Base-by-base conservation (phyloP, 257 asterid genomes). In the Marsdenia floribunda region DNA sequence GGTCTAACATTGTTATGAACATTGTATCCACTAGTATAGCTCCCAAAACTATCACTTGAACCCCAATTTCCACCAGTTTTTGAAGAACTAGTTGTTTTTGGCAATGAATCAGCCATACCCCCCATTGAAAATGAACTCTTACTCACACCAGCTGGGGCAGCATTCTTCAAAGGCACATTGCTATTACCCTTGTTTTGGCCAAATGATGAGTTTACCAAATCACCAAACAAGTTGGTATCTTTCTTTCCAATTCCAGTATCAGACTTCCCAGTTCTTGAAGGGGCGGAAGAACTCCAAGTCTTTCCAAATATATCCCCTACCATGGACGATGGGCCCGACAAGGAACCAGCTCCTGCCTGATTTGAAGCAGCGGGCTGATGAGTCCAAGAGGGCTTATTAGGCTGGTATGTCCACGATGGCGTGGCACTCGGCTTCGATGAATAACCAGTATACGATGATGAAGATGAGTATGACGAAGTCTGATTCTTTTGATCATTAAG, bases 291-390 rank as follows among this genome's bases (percentile, higher is more conserved):
- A 72, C 78, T 84, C 99, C 99, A 94, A 83, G 80, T 94, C 89
- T 89, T 92, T 53, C 99, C 99, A 29, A 80, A 85, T 42, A 92
- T 92, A 75, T 94, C 99, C 21, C 99, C 99, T 65, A 86, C 97
- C 99, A 94, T 90, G 0, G 99, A 87, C 0, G 94, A 52, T 22
- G 95, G 91, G 11, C 97, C 92, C 40, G 88, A 71, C 44, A 84
- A 33, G 26, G 96, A 78, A 42, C 88, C 93, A 1, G 68, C 37
- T 42, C 80, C 80, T 54, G 96, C 58, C 49, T 83, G 89, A 58
- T 67, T 72, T 24, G 90, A 54, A 52, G 83, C 63, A 0, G 84
- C 88, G 69, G 99, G 96, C 76, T 90, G 95, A 80, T 92, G 95
- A 71, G 92, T 85, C 98, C 97, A 91, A 4, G 97, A 79, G 24